These are phyloP conservation scores for Scenedesmus sp. DNA, from an alignment of 163 green algal genomes.

Conservation along the genomic window DNA sequence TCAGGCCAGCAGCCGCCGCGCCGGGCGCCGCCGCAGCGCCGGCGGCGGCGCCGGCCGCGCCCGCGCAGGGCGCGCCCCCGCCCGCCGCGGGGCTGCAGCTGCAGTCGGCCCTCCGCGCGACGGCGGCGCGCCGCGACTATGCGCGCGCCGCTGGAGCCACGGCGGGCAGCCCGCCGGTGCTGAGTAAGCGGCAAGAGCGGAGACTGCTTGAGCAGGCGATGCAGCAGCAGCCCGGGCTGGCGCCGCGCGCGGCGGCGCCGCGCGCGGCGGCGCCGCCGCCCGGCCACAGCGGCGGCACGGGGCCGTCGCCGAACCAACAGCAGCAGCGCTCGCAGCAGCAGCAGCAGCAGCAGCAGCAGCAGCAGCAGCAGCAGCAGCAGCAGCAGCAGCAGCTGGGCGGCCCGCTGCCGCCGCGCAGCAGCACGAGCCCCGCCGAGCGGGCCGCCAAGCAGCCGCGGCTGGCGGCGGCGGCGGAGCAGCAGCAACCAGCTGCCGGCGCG, in stretches of 20 bases:
- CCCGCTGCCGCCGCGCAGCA: constrained; percentile 3
- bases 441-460: constrained; percentile 4
- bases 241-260: too few relatives aligned
- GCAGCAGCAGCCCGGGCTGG: constrained; percentile 14
- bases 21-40: neutral
- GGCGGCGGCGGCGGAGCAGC: too few relatives aligned
- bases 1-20: neutral
- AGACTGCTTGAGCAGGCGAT: constrained; percentile 4
- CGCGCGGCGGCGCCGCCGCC: too few relatives aligned
- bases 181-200: constrained; percentile 36
- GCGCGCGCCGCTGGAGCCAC: neutral
- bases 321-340: neutral
- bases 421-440: neutral
- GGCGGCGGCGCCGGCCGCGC: neutral
- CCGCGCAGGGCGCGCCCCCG: neutral
- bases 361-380: constrained; percentile 16
- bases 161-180: neutral
- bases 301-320: constrained; percentile 21
- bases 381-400: constrained; percentile 2
- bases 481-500: too few relatives aligned
- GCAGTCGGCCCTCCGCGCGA: neutral
- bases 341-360: constrained; percentile 20
- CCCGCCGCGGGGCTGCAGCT: neutral
- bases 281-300: neutral
- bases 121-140: neutral